Evolutionary conservation across 106 monocot species (phyloP), one percentile per base, ranked within the genome.

Genomic region (Dioscorea zingiberensis): DNA sequence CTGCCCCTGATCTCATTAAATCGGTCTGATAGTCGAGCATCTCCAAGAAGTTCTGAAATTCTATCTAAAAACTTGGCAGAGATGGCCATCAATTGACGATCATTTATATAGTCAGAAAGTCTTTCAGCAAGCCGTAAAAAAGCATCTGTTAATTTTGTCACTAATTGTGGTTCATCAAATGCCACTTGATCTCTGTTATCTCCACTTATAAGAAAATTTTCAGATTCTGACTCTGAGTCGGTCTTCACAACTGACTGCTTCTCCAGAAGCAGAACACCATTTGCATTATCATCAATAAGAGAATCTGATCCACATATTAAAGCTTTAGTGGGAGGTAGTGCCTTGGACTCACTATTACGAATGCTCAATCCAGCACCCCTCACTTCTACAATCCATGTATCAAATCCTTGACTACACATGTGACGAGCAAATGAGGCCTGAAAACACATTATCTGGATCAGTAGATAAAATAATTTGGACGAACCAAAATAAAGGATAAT

Each of bases 381-480:
- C 47, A 88, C 81, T 83, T 97, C 97, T 49, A 97, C 85, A 68
- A 97, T 80, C 97, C 97, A 97, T 44, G 97, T 92, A 70, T 97
- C 97, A 77, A 97, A 97, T 59, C 97, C 97, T 71, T 88, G 88
- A n/a, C 73, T 80, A 21, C 86, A 80, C 97, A 97, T 97, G 70
- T 92, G 83, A 55, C 97, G 91, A 63, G 97, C 97, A 88, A 97
- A 97, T 71, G 97, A 97, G 70, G 86, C 91, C 97, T 97, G 79
- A 47, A 66, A 51, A 16, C 21, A 58, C 10, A 8, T 2, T 38
- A 38, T 38, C 38, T 8, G 38, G 38, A 38, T 38, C 4, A 38
- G 38, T 38, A 38, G 6, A 38, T 38, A 6, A 38, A 45, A 19
- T 29, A 19, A 44, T 68, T 25, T 47, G 26, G 27, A 59, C 44